Conservation (phyloP, 202 grass and related monocot species). For the Elaeis oleifera region DNA sequence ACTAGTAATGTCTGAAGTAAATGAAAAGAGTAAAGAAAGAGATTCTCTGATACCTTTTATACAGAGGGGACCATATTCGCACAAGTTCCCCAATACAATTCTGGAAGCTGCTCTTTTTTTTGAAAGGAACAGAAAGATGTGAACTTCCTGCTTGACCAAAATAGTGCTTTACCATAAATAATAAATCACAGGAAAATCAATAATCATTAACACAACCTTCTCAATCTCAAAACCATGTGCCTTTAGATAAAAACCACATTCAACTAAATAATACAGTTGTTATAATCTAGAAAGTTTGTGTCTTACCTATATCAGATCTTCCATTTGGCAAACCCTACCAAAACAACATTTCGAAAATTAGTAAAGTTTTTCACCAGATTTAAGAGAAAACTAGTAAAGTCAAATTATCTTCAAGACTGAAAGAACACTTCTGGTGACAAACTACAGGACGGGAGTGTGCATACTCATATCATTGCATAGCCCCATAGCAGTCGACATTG, state of each 20-base stretch:
- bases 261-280: neutral
- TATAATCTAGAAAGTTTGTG: neutral
- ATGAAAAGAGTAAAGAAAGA: neutral
- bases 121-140: constrained; percentile 1
- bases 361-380: neutral
- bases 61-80: constrained; percentile 12
- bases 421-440: neutral
- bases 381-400: neutral
- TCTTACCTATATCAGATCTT: constrained; percentile 16
- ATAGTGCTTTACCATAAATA: neutral
- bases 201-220: neutral
- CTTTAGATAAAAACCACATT: neutral
- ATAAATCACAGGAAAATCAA: neutral
- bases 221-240: neutral
- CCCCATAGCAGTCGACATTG: too few relatives aligned
- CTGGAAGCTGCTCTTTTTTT: constrained; percentile 13
- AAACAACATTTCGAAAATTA: neutral
- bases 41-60: constrained; percentile 13
- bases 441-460: too few relatives aligned
- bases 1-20: neutral
- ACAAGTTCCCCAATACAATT: constrained; percentile 21
- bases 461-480: too few relatives aligned
- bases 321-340: constrained; percentile 10
- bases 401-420: neutral
- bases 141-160: constrained; percentile 8